Percentiles rank a stretch among this genome's conserved stretches.
phyloP scores from a whole-genome alignment of 2,329 filamentous ascomycete species.

The Colletotrichum eleusines region DNA sequence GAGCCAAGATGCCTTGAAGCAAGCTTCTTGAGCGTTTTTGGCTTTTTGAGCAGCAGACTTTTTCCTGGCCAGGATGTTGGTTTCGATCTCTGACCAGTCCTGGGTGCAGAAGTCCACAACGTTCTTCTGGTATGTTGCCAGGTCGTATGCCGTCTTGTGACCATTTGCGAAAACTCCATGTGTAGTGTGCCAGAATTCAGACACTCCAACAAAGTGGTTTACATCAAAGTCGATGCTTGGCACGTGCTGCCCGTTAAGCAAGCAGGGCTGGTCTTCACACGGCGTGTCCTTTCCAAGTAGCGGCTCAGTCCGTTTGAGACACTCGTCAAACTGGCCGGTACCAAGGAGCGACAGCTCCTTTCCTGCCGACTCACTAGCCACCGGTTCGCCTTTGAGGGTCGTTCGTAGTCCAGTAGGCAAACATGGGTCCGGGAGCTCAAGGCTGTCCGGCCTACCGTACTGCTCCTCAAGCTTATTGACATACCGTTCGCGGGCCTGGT shows the following conservation, averaged over 20 bases:
- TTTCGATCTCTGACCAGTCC: conserved; percentile 82
- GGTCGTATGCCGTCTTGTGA: conserved; percentile 83
- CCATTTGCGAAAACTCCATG: conserved; percentile 89
- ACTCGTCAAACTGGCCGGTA: conserved; percentile 89
- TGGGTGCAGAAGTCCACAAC: conserved; percentile 88
- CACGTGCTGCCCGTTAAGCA: conserved; percentile 91
- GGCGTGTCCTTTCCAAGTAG: conserved; percentile 89
- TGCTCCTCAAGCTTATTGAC: conserved; percentile 80
- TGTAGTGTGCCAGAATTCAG: conserved; percentile 98
- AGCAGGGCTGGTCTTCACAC: conserved; percentile 85
- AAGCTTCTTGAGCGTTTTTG: conserved; percentile 85
- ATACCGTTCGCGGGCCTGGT: conserved; percentile 88
- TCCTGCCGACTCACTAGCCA: conserved; percentile 52
- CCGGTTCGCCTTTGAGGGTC: conserved; percentile 74
- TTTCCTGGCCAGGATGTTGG: conserved; percentile 72
- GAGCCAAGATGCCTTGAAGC: conserved; percentile 98
- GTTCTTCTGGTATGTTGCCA: conserved; percentile 86
- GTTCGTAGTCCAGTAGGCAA: conserved; percentile 82
- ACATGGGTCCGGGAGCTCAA: conserved; percentile 90
- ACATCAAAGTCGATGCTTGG: conserved; percentile 97
- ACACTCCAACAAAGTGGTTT: conserved; percentile 97
- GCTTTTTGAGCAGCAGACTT: conserved; percentile 83
- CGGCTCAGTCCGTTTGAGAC: conserved; percentile 83
- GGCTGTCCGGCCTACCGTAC: conserved; percentile 66
- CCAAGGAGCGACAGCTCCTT: conserved; percentile 74